These are phyloP conservation scores for Arthrocladium fulminans DNA, from an alignment of 2,329 filamentous ascomycete species.

Conservation along the genomic window DNA sequence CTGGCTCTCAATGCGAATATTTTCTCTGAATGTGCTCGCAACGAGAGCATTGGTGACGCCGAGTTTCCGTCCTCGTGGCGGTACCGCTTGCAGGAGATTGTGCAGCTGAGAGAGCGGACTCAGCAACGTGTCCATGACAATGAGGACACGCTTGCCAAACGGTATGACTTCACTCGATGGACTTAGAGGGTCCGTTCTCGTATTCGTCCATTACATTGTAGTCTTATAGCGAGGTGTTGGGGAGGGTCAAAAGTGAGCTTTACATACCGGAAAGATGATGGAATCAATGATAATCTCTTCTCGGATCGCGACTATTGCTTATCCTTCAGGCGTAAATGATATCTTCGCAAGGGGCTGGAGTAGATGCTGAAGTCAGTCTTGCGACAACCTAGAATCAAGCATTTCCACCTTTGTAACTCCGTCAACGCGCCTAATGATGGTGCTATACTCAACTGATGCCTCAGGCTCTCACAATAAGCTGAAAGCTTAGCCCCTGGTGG, in stretches of 20 bases:
- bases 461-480: no score
- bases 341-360: no score
- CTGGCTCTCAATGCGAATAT: conserved; percentile 88
- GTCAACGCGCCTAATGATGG: no score
- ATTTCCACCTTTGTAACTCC: no score
- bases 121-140: conserved; percentile 8
- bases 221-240: conserved; percentile 3
- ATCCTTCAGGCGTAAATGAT: no score
- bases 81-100: conserved; percentile 75
- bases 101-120: conserved; percentile 59
- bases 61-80: conserved; percentile 88
- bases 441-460: no score
- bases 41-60: conserved; percentile 47
- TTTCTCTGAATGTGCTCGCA: conserved; percentile 81
- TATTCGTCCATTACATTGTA: background rate
- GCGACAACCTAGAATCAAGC: no score
- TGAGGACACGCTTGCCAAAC: conserved; percentile 6
- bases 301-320: background rate
- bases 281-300: background rate
- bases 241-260: conserved; percentile 5
- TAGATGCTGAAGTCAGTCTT: no score
- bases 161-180: conserved; percentile 6
- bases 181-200: background rate
- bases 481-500: no score
- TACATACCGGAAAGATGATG: background rate